Evolutionary conservation across 805 yeast species (phyloP).

Genomic region (Tetrapisispora phaffii): DNA sequence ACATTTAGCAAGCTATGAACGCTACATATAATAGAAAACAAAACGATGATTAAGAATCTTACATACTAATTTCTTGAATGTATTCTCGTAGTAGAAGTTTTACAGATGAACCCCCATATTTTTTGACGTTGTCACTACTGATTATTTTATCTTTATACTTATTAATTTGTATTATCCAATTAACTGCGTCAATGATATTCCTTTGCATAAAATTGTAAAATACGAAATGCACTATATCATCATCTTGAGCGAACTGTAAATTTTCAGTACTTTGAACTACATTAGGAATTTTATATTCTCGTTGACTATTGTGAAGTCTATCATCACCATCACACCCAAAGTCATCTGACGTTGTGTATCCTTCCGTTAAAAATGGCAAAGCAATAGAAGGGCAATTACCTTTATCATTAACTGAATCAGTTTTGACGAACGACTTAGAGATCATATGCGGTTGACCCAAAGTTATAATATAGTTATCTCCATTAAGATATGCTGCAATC

Average conservation of each 20-base stretch:
- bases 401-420: neutral
- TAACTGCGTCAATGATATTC: constrained; percentile 39
- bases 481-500: constrained; percentile 49
- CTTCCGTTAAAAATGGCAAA: constrained; percentile 38
- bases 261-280: constrained; percentile 45
- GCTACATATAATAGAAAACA: no score
- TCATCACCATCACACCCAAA: constrained; percentile 84
- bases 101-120: constrained; percentile 34
- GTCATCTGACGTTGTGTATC: constrained; percentile 79
- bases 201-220: constrained; percentile 68
- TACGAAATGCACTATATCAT: constrained; percentile 50
- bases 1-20: no score
- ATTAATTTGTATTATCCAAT: constrained; percentile 10
- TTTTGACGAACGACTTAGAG: neutral
- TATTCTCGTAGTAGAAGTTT: constrained; percentile 38
- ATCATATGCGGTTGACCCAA: neutral
- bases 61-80: constrained; percentile 3
- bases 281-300: constrained; percentile 60
- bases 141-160: constrained; percentile 20
- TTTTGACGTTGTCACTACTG: constrained; percentile 30
- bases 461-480: constrained; percentile 17
- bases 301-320: constrained; percentile 52
- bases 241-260: constrained; percentile 6
- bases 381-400: constrained; percentile 18
- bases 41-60: neutral